Base-by-base conservation (phyloP, 495 filamentous ascomycete species). In the Chaetomium fimeti region DNA sequence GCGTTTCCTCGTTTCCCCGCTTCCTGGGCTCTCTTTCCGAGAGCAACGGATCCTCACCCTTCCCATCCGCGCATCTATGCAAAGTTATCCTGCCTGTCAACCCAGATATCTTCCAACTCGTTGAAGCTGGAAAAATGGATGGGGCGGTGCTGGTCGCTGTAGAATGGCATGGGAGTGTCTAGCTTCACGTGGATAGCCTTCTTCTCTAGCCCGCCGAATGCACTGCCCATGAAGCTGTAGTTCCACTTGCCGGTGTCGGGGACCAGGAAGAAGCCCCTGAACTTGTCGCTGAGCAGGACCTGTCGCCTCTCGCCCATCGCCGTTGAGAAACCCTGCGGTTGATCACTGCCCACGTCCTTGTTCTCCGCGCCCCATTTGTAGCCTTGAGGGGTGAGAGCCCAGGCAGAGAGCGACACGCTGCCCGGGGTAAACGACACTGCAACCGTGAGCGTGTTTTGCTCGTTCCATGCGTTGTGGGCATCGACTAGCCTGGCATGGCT, bases 361-460 rank as follows among this genome's bases (percentile, higher is more conserved):
- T 99, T 99, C 73, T 98, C 92, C 6, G 86, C 91, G 64, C 95
- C 95, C 95, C 95, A 99, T 75, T 93, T 93, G 81, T 93, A 98
- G 51, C 95, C 95, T 47, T 87, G 76, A 5, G 95, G 93, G 3
- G 92, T 96, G 36, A 98, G 85, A 18, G 88, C 87, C 89, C 92
- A 99, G 27, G 94, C 92, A 3, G 91, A 89, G 51, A 99, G 85
- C 2, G 93, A 97, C 48, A 98, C 95, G 56, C 92, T 96, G 62
- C 95, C 95, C n/a, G 95, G 95, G 5, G 95, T 98, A 82, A 99
- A 99, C 24, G 93, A 91, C 38, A 97, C 93, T 15, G 93, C 94
- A 84, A 99, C 92, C 43, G 91, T 97, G 63, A 97, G 86, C 6
- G 91, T 97, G 58, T 75, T 81, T 78, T 95, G 92, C 83, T 94